phyloP scores from a whole-genome alignment of 2,329 filamentous ascomycete species.

The Leptographium flavum region DNA sequence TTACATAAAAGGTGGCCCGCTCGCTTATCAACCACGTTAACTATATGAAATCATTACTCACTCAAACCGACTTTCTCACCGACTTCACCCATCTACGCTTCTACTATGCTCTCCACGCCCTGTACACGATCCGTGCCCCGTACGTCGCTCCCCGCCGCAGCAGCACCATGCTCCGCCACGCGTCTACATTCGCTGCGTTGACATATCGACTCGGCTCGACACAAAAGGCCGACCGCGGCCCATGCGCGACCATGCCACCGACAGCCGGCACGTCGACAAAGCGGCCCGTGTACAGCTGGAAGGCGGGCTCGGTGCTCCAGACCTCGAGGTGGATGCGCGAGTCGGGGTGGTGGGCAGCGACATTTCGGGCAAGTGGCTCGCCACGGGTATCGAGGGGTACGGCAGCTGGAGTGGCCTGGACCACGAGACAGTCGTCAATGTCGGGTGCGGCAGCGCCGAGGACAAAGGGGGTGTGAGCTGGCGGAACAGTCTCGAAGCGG shows the following conservation, averaged over 20 bases:
- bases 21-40: no score
- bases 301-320: constrained; percentile 81
- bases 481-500: constrained; percentile 49
- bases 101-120: no score
- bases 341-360: constrained; percentile 58
- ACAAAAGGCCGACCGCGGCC: constrained; percentile 65
- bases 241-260: constrained; percentile 44
- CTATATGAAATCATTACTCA: no score
- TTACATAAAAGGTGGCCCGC: no score
- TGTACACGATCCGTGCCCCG: constrained; percentile 70
- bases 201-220: constrained; percentile 86
- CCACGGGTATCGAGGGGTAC: constrained; percentile 53
- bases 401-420: constrained; percentile 46
- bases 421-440: constrained; percentile 83
- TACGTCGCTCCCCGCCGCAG: constrained; percentile 77
- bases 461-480: constrained; percentile 52
- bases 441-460: constrained; percentile 58
- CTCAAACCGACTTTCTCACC: no score
- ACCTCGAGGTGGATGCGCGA: constrained; percentile 74
- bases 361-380: constrained; percentile 49
- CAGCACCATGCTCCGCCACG: constrained; percentile 66
- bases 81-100: no score
- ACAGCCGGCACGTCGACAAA: constrained; percentile 63
- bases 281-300: constrained; percentile 92
- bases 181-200: constrained; percentile 69